Percentiles rank a stretch among this genome's conserved stretches.
phyloP scores from a whole-genome alignment of 805 yeast species.

The Candida boleticola region DNA sequence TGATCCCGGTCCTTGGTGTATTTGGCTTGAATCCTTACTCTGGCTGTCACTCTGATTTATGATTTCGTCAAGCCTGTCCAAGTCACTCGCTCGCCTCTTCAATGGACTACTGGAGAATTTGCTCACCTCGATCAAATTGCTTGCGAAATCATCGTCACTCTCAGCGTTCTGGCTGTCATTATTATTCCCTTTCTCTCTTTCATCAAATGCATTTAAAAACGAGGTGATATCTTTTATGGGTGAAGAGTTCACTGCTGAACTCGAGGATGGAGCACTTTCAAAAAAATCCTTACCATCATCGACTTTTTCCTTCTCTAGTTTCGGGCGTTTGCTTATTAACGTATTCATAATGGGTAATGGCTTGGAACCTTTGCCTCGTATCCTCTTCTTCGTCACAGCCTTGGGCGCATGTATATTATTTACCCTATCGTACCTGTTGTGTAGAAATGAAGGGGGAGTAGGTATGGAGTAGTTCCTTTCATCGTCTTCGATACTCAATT shows the following conservation, averaged over 20 bases:
- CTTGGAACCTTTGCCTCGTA: slow-evolving; percentile 1
- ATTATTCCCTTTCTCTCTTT: slow-evolving; percentile 8
- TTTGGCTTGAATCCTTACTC: neutral
- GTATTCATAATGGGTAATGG: slow-evolving; percentile 1
- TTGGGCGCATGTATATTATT: neutral
- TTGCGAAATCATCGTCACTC: slow-evolving; percentile 2
- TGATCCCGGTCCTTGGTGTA: neutral
- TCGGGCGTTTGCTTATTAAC: neutral
- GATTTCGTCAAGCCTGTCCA: slow-evolving; percentile 2
- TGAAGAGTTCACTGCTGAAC: slow-evolving; percentile 5
- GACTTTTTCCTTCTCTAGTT: neutral
- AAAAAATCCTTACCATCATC: neutral
- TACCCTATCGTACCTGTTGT: slow-evolving; percentile 3
- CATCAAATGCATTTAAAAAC: slow-evolving; percentile 12
- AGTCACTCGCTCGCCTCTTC: slow-evolving; percentile 1
- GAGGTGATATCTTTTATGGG: slow-evolving; percentile 6
- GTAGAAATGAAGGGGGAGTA: neutral
- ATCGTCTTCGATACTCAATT: neutral
- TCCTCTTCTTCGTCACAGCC: slow-evolving; percentile 1
- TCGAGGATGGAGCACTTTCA: neutral
- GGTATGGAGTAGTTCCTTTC: neutral
- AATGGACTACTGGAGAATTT: slow-evolving; percentile 8
- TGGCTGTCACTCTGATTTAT: neutral
- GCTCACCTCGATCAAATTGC: slow-evolving; percentile 4
- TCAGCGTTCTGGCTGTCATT: neutral